phyloP scores from a whole-genome alignment of 2,329 filamentous ascomycete genomes.

The Clonostachys solani region DNA sequence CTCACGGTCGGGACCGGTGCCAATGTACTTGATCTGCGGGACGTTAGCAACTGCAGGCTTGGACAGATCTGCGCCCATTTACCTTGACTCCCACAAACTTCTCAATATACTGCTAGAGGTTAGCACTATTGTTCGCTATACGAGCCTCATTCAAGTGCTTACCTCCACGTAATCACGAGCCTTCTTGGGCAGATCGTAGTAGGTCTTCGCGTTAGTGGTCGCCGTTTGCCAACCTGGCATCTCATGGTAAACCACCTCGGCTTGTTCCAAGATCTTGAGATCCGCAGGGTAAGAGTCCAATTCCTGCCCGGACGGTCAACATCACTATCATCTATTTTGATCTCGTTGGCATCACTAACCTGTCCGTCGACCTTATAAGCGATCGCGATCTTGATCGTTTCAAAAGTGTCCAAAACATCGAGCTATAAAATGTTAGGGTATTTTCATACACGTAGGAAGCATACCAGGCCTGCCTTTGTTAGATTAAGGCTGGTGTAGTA shows the following conservation, averaged over 20 bases:
- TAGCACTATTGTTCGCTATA: conserved; percentile 7
- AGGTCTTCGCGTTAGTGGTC: conserved; percentile 56
- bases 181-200: conserved; percentile 57
- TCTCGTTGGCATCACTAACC: conserved; percentile 8
- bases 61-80: conserved; percentile 6
- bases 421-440: conserved; percentile 9
- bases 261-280: conserved; percentile 48
- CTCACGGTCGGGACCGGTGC: conserved; percentile 61
- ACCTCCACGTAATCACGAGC: conserved; percentile 60
- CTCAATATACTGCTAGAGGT: conserved; percentile 49
- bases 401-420: conserved; percentile 65
- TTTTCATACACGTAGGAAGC: conserved; percentile 6
- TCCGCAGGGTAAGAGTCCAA: conserved; percentile 63
- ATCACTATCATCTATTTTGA: neutral
- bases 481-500: conserved; percentile 58
- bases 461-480: conserved; percentile 33
- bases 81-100: conserved; percentile 55
- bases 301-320: conserved; percentile 12
- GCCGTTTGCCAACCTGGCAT: conserved; percentile 65
- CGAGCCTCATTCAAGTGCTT: conserved; percentile 4
- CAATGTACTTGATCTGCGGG: conserved; percentile 53
- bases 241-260: conserved; percentile 64
- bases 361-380: conserved; percentile 52
- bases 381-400: conserved; percentile 70
- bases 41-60: conserved; percentile 9